Evolutionary conservation across 179 eudicot species (phyloP).

Genomic region (Beta corolliflora): DNA sequence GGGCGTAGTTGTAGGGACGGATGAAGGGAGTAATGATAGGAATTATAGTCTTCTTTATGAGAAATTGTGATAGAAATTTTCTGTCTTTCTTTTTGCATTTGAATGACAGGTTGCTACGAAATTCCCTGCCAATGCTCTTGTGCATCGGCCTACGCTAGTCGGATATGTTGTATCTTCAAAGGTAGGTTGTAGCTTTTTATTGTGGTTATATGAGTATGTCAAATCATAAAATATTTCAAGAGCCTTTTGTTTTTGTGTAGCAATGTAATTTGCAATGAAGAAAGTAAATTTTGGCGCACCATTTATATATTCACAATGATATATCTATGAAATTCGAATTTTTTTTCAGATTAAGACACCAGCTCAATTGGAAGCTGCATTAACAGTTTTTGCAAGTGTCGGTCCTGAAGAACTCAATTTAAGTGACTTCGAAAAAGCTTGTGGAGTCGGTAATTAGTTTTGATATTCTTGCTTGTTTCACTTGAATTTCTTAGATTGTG

Average conservation of each 20-base stretch:
- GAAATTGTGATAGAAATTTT: neutral
- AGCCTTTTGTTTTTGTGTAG: neutral
- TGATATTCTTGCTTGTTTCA: neutral
- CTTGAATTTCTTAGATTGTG: neutral
- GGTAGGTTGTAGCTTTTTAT: slow-evolving; percentile 33
- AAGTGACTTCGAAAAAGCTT: slow-evolving; percentile 74
- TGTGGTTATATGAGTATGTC: neutral
- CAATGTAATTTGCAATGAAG: neutral
- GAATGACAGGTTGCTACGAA: slow-evolving; percentile 79
- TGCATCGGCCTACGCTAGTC: slow-evolving; percentile 69
- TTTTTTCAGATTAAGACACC: slow-evolving; percentile 58
- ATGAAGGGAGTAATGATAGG: neutral
- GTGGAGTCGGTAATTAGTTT: slow-evolving; percentile 72
- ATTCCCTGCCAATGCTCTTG: slow-evolving; percentile 81
- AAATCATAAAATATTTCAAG: neutral
- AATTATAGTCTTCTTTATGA: neutral
- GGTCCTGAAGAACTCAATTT: slow-evolving; percentile 57
- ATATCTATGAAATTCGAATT: neutral
- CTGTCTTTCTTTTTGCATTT: neutral
- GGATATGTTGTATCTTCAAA: slow-evolving; percentile 66
- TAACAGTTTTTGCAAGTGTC: slow-evolving; percentile 44
- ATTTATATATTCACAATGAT: too few species aligned
- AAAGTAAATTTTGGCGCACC: neutral
- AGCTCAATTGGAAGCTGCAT: slow-evolving; percentile 76
- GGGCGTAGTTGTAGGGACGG: too few species aligned